phyloP scores from a whole-genome alignment of 2,329 filamentous ascomycete species.

The Colletotrichum truncatum region DNA sequence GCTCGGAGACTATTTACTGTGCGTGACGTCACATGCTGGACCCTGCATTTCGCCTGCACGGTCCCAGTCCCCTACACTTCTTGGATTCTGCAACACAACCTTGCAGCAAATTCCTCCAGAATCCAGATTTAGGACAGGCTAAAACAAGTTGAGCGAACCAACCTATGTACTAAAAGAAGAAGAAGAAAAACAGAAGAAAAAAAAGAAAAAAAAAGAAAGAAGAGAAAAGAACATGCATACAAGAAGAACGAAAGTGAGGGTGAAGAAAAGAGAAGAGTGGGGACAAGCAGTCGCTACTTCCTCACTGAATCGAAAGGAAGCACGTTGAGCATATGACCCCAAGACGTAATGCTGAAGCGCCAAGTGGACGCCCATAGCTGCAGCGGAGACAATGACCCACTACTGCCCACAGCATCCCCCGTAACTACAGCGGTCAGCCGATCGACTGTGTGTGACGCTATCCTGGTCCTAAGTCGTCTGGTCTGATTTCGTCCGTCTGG shows the following conservation, averaged over 20 bases:
- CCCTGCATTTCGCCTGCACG: neutral
- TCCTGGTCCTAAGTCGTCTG: neutral
- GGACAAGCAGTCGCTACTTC: neutral
- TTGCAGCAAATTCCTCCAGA: neutral
- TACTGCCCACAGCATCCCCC: neutral
- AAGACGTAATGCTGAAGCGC: neutral
- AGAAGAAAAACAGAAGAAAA: neutral
- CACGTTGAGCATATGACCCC: neutral
- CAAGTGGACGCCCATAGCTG: neutral
- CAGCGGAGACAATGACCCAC: neutral
- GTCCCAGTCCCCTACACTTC: too few species aligned
- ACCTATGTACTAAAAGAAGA: neutral
- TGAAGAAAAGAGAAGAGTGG: neutral
- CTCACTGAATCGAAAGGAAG: neutral
- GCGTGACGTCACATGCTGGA: neutral
- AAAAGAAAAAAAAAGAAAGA: neutral
- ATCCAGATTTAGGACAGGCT: neutral
- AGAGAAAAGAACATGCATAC: neutral
- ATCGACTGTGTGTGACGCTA: constrained; percentile 1
- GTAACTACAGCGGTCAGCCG: constrained; percentile 3
- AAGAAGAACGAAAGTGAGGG: neutral
- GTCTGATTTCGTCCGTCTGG: neutral
- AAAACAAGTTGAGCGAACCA: too few species aligned
- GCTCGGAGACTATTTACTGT: too few species aligned
- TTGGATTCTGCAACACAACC: neutral